phyloP scores from a whole-genome alignment of 2,329 filamentous ascomycete genomes.

The Cladorrhinum sp. region DNA sequence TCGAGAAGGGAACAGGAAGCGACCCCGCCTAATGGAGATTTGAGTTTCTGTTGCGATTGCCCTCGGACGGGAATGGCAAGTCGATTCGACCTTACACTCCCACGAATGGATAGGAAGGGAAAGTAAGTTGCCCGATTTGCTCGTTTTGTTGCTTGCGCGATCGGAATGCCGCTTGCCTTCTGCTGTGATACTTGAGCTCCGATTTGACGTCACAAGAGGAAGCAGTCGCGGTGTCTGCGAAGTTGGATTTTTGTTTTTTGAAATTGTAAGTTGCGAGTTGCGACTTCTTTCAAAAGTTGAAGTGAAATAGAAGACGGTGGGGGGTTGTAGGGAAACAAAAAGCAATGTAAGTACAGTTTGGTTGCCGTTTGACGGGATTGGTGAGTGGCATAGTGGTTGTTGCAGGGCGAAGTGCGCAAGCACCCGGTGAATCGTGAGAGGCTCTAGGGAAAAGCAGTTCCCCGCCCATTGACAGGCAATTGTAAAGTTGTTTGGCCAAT shows the following conservation, averaged over 20 bases:
- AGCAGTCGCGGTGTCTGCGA: neutral
- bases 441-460: neutral
- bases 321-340: neutral
- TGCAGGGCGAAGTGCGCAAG: neutral
- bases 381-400: neutral
- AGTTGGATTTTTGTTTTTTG: neutral
- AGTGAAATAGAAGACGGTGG: neutral
- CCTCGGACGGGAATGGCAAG: neutral
- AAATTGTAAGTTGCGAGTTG: neutral
- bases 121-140: neutral
- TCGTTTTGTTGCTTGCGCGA: slow-evolving; percentile 11
- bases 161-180: slow-evolving; percentile 16
- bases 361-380: neutral
- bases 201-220: slow-evolving; percentile 17
- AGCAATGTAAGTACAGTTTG: neutral
- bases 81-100: slow-evolving; percentile 4
- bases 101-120: slow-evolving; percentile 1
- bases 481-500: neutral
- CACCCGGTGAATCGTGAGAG: neutral
- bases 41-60: neutral
- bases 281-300: neutral
- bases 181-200: slow-evolving; percentile 19
- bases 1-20: neutral
- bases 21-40: neutral
- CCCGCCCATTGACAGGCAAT: neutral